These are phyloP conservation scores for Peronospora destructor DNA, from an alignment of 352 stramenopile genomes.

Conservation along the genomic window DNA sequence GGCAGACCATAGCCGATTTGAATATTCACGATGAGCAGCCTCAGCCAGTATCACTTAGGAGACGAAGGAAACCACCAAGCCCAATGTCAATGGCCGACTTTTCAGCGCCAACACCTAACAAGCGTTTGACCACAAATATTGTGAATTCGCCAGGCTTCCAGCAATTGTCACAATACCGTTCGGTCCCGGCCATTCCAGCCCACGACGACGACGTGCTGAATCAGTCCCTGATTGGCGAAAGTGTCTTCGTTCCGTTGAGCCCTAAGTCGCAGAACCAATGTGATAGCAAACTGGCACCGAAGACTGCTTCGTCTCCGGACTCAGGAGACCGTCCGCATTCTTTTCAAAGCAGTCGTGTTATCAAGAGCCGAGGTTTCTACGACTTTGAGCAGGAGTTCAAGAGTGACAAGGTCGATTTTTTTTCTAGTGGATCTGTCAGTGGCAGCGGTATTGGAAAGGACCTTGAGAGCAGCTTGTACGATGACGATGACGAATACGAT, in stretches of 20 bases:
- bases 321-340: constrained; percentile 16
- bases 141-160: constrained; percentile 39
- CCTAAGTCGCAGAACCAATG: constrained; percentile 21
- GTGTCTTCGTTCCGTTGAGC: constrained; percentile 57
- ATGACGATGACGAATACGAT: constrained; percentile 13
- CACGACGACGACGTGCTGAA: constrained; percentile 38
- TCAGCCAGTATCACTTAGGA: constrained; percentile 13
- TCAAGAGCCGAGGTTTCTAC: constrained; percentile 75
- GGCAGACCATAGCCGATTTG: constrained; percentile 20
- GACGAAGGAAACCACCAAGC: constrained; percentile 28
- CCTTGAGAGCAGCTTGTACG: constrained; percentile 21
- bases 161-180: constrained; percentile 33
- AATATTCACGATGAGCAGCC: constrained; percentile 17
- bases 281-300: constrained; percentile 19
- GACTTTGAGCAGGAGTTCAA: constrained; percentile 38
- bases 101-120: constrained; percentile 22
- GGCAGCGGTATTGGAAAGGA: constrained; percentile 18
- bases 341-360: constrained; percentile 55
- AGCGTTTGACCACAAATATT: constrained; percentile 16
- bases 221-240: constrained; percentile 58
- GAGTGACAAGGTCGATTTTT: constrained; percentile 10
- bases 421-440: constrained; percentile 16
- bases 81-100: constrained; percentile 72
- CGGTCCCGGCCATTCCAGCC: constrained; percentile 8
- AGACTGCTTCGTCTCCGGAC: constrained; percentile 34